Base-by-base conservation (phyloP, 495 filamentous ascomycete genomes). In the Delitschia confertaspora region DNA sequence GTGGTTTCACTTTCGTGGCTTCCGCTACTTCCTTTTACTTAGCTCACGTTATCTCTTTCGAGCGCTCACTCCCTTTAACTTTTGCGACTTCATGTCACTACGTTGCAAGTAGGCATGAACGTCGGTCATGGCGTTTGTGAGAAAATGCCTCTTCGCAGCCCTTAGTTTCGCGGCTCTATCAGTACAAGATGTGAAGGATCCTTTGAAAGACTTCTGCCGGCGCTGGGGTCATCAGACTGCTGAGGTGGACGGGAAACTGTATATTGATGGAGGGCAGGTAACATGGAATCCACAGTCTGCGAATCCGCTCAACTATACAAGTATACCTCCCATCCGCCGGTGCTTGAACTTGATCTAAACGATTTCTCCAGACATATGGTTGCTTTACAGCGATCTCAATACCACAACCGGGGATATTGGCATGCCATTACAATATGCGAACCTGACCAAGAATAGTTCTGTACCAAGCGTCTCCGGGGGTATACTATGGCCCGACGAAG, bases 261-360 rank as follows among this genome's bases (percentile, higher is more conserved):
- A 71, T 50, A 68, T 76, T 38, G 73, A 77, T 50, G 72, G 72
- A n/a, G 73, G 72, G 0, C 38, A 67, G 9, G 38, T 75, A 10
- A 66, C 70, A 38, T 69, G 66, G 51, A 65, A 65, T 36, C 63
- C 67, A 0, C 59, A 70, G 3, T 56, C 66, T 6, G 49, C 62
- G 27, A 65, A 72, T 42, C 61, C 65, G 7, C 45, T 39, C 0
- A 74, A 76, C 48, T 72, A 70, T 40, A 65, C 66, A 13, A 73
- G 68, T 70, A 48, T 18, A 38, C 33, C 33, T 18, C 33, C 6
- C n/a, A 32, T 35, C 33, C 33, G 18, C 33, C 5, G 16, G 11
- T 13, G 10, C 3, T 35, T 18, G 33, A 32, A 26, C 17, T 40
- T n/a, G n/a, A n/a, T n/a, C 9, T 13, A 17, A 18, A n/a, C 25